These are phyloP conservation scores for Rhizopogon salebrosus DNA, from an alignment of 768 basidiomycete genomes.

Conservation along the genomic window DNA sequence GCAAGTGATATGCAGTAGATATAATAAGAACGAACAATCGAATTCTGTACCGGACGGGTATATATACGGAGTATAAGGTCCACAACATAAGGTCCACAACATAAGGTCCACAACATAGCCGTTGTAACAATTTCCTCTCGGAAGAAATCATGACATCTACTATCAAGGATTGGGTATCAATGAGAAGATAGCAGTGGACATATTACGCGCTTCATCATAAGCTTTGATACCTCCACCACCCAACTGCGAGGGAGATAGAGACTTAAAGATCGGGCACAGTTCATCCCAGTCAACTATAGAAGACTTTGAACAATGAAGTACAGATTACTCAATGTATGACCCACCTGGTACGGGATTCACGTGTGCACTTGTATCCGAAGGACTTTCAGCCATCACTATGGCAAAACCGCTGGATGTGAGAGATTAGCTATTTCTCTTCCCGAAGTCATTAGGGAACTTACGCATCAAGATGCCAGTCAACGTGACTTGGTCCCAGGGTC, in stretches of 20 bases:
- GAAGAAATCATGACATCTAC: too few relatives aligned
- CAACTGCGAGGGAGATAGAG: slow-evolving; percentile 14
- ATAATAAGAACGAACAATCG: too few relatives aligned
- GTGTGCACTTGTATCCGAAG: slow-evolving; percentile 1
- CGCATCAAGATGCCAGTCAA: slow-evolving; percentile 16
- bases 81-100: too few relatives aligned
- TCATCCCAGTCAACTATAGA: slow-evolving; percentile 18
- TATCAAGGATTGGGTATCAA: too few relatives aligned
- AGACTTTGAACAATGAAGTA: not conserved
- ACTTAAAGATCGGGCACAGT: slow-evolving; percentile 19
- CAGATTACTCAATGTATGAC: not conserved
- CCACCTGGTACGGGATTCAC: not conserved
- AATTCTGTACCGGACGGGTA: too few relatives aligned
- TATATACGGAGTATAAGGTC: too few relatives aligned
- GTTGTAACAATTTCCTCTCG: not conserved
- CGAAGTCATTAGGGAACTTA: not conserved
- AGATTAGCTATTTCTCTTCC: not conserved
- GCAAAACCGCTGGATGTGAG: slow-evolving; percentile 21
- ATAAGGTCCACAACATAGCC: too few relatives aligned
- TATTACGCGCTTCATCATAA: slow-evolving; percentile 14
- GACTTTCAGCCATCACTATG: slow-evolving; percentile 24
- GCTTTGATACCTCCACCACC: slow-evolving; percentile 13
- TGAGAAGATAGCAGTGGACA: slow-evolving; percentile 13
- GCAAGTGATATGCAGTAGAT: too few relatives aligned
- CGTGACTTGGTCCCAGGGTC: slow-evolving; percentile 5